Percentiles rank a stretch among this genome's conserved stretches.
Conservation (phyloP, 495 filamentous ascomycete species). For the Neurospora sp. region DNA sequence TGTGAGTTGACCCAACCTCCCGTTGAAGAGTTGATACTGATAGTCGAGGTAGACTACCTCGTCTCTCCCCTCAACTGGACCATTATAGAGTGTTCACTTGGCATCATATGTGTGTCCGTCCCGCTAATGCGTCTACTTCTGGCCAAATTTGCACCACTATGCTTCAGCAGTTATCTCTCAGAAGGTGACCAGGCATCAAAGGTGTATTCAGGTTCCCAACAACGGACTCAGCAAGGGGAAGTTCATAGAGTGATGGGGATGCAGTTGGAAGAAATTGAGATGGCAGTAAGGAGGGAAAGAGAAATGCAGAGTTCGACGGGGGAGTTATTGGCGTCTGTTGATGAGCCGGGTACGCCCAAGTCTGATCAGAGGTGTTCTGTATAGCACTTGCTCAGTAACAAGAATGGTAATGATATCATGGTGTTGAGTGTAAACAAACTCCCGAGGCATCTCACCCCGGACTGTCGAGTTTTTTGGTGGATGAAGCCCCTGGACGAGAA, state of each 20-base stretch:
- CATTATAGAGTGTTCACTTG: conserved; percentile 20
- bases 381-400: background rate
- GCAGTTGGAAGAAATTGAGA: conserved; percentile 10
- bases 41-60: conserved; percentile 11
- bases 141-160: conserved; percentile 4
- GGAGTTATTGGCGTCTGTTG: background rate
- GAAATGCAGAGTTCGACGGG: background rate
- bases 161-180: conserved; percentile 1
- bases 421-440: background rate
- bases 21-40: too few relatives aligned
- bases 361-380: background rate
- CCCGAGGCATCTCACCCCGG: background rate
- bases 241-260: conserved; percentile 6
- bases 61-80: conserved; percentile 23
- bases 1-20: conserved; percentile 12
- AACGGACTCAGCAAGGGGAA: background rate
- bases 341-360: background rate
- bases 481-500: background rate
- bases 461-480: background rate
- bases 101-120: conserved; percentile 22
- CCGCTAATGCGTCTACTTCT: conserved; percentile 20
- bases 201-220: background rate
- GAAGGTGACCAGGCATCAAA: background rate
- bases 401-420: background rate
- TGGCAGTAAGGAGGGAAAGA: background rate